phyloP scores from a whole-genome alignment of 208 protist species.

The Trichomonas tenax region DNA sequence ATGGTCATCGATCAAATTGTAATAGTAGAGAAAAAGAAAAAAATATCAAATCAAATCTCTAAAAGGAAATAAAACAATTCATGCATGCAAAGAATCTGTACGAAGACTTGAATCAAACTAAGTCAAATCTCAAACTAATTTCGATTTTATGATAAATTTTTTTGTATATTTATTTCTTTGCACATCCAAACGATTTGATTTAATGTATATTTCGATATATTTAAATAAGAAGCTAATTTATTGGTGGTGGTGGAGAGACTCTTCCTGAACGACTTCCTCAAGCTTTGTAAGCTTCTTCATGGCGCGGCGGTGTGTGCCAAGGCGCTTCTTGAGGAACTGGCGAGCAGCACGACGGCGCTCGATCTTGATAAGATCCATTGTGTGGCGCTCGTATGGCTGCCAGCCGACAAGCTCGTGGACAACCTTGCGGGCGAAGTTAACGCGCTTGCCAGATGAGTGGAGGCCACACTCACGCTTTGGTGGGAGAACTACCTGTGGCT shows the following conservation, averaged over 20 bases:
- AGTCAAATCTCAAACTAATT: too few species aligned
- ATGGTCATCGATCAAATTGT: too few species aligned
- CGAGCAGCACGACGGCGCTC: background rate
- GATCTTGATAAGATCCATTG: constrained; percentile 14
- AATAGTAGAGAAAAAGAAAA: too few species aligned
- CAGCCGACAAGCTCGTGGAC: constrained; percentile 5
- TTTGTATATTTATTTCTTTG: too few species aligned
- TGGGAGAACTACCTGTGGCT: background rate
- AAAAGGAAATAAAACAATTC: too few species aligned
- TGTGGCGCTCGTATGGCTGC: background rate
- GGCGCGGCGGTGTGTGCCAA: constrained; percentile 19
- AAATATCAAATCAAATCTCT: too few species aligned
- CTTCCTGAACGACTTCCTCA: background rate
- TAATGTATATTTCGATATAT: too few species aligned
- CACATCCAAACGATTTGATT: too few species aligned
- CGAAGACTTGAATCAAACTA: too few species aligned
- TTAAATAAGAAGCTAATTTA: background rate
- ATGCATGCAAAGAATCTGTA: too few species aligned
- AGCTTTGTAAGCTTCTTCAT: background rate
- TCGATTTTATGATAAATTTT: too few species aligned
- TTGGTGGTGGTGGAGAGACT: background rate
- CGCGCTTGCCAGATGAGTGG: background rate
- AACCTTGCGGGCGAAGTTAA: background rate
- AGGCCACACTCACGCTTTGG: background rate
- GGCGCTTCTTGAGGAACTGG: background rate